Conservation (phyloP, 768 basidiomycete species). For the Dictyophora rubrovolvata region DNA sequence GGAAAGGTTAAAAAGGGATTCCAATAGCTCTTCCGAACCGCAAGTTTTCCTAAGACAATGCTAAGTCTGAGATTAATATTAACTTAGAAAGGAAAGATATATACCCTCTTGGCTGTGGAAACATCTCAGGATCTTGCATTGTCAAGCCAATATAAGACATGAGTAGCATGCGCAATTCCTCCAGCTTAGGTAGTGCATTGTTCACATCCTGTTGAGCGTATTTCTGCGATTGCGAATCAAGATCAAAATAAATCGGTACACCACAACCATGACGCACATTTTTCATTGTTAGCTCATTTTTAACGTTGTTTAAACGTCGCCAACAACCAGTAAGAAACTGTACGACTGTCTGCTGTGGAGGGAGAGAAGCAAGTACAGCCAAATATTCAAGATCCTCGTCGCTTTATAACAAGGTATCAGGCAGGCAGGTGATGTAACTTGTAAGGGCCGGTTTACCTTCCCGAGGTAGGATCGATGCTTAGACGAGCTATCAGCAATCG, state of each 20-base stretch:
- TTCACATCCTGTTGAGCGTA: slow-evolving; percentile 55
- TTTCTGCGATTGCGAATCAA: slow-evolving; percentile 27
- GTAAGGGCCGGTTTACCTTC: slow-evolving; percentile 44
- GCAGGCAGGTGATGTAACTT: slow-evolving; percentile 6
- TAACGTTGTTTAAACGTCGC: slow-evolving; percentile 66
- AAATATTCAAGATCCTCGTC: slow-evolving; percentile 73
- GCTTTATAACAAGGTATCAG: neutral
- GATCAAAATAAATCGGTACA: neutral
- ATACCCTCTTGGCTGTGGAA: slow-evolving; percentile 77
- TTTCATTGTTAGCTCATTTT: slow-evolving; percentile 40
- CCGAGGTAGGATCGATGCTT: slow-evolving; percentile 61
- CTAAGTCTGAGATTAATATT: neutral
- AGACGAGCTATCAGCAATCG: slow-evolving; percentile 76
- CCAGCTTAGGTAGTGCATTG: slow-evolving; percentile 50
- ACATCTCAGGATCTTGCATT: slow-evolving; percentile 90
- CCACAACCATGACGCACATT: slow-evolving; percentile 35
- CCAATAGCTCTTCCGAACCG: slow-evolving; percentile 75
- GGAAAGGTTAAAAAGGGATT: slow-evolving; percentile 66
- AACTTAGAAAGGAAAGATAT: slow-evolving; percentile 15
- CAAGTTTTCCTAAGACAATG: slow-evolving; percentile 42
- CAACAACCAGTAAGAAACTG: slow-evolving; percentile 88
- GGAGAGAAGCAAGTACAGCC: slow-evolving; percentile 65
- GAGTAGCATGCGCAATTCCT: slow-evolving; percentile 71
- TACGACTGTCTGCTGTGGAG: slow-evolving; percentile 67
- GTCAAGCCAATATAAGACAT: slow-evolving; percentile 84